Conservation (phyloP, 257 asterid genomes). For the Nicotiana otophora region DNA sequence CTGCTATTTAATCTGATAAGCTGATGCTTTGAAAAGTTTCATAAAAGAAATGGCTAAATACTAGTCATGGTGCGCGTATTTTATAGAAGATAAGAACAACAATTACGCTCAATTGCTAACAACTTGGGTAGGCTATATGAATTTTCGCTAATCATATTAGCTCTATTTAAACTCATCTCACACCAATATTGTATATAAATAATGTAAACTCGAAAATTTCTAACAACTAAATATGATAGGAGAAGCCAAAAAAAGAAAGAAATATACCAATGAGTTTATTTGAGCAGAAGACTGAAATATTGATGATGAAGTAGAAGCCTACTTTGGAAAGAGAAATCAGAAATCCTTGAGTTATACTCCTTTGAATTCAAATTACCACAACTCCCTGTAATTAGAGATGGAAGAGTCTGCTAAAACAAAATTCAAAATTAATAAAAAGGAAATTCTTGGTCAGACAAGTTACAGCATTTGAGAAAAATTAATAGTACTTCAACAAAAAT, state of each 20-base stretch:
- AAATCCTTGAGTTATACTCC: conserved; percentile 32
- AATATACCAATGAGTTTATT: conserved; percentile 25
- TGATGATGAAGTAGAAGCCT: conserved; percentile 33
- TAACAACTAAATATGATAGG: not conserved
- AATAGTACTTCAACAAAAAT: not conserved
- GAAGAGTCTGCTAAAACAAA: conserved; percentile 39
- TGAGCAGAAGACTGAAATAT: conserved; percentile 32
- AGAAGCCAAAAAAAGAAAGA: not conserved
- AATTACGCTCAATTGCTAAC: not conserved
- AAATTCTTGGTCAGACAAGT: not conserved
- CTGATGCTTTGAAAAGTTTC: not conserved
- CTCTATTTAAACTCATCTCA: not conserved
- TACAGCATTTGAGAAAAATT: not conserved
- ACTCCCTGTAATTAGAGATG: conserved; percentile 60
- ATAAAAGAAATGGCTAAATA: not conserved
- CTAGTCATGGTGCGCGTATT: not conserved
- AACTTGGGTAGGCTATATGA: too few relatives aligned
- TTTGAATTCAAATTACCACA: conserved; percentile 29
- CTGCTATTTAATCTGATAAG: not conserved
- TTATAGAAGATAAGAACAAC: not conserved
- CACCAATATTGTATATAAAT: not conserved
- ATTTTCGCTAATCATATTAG: too few relatives aligned
- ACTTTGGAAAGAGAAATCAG: conserved; percentile 54
- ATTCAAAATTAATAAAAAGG: not conserved
- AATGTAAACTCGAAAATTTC: not conserved